A percentile compares a stretch with the other conserved stretches of the same genome.
Conservation (phyloP, 169 alveolate genomes). For the Cryptosporidium muris region DNA sequence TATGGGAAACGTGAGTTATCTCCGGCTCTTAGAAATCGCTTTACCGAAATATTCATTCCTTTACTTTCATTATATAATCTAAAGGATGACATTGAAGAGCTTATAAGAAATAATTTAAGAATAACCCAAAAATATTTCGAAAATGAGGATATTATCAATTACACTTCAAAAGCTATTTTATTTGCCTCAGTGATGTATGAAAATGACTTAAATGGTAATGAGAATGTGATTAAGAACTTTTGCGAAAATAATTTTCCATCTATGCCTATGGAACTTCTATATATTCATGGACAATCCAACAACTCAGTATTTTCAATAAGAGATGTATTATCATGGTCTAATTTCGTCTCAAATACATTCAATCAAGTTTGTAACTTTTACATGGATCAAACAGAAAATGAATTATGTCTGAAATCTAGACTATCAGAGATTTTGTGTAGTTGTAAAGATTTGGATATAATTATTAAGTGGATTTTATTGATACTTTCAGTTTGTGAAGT, state of each 20-base stretch:
- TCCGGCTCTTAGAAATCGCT: slow-evolving; percentile 98
- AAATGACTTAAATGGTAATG: slow-evolving; percentile 21
- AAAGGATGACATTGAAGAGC: slow-evolving; percentile 15
- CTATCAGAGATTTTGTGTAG: neutral
- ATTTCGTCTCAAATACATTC: slow-evolving; percentile 30
- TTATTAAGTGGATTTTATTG: neutral
- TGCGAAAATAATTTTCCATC: neutral
- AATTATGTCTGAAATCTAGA: neutral
- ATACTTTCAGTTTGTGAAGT: neutral
- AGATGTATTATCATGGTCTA: slow-evolving; percentile 47
- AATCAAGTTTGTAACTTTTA: slow-evolving; percentile 6
- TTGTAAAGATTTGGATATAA: neutral
- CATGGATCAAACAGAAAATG: neutral
- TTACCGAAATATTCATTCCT: slow-evolving; percentile 95
- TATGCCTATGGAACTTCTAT: neutral
- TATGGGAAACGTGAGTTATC: slow-evolving; percentile 99
- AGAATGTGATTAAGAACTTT: neutral
- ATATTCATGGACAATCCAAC: neutral
- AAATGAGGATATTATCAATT: neutral
- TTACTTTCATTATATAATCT: slow-evolving; percentile 24
- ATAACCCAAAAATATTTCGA: neutral
- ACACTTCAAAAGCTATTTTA: slow-evolving; percentile 13
- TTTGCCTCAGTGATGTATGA: slow-evolving; percentile 31
- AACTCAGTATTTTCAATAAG: slow-evolving; percentile 17
- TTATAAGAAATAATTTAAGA: slow-evolving; percentile 53